A percentile compares a stretch with the other conserved stretches of the same genome.
These are phyloP conservation scores for Saccharomyces hybrid DNA, from an alignment of 1,139 yeast species.

Conservation along the genomic window DNA sequence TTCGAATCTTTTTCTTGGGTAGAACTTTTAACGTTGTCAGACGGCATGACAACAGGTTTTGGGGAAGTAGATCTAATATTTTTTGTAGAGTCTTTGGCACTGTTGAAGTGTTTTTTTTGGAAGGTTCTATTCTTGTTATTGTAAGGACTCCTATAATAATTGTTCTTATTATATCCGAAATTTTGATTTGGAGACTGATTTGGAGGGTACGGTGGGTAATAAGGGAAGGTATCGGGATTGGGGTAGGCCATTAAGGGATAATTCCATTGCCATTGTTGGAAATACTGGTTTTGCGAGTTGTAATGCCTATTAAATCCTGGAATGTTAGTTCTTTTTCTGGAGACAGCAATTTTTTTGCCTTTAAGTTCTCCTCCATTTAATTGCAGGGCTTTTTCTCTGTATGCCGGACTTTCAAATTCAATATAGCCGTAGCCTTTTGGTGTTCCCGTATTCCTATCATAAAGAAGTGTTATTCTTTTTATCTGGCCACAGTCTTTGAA, in stretches of 20 bases:
- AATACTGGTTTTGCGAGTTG: background rate
- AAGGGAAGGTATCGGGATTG: background rate
- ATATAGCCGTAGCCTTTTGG: constrained; percentile 68
- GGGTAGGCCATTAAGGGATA: background rate
- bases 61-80: background rate
- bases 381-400: constrained; percentile 47
- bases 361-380: constrained; percentile 46
- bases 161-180: background rate
- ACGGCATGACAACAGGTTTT: background rate
- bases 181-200: background rate
- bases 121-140: background rate
- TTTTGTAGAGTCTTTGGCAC: background rate
- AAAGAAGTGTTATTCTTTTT: constrained; percentile 67
- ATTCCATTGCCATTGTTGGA: background rate
- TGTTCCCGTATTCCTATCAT: constrained; percentile 41
- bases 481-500: constrained; percentile 71
- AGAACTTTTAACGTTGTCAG: background rate
- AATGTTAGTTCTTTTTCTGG: constrained; percentile 59
- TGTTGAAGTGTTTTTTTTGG: background rate
- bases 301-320: constrained; percentile 31
- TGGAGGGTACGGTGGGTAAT: background rate
- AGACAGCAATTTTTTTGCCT: constrained; percentile 51
- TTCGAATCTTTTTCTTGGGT: background rate
- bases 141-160: background rate
- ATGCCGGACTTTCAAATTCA: constrained; percentile 47